Evolutionary conservation across 106 monocot genomes (phyloP).

Genomic region (Dioscorea alata): DNA sequence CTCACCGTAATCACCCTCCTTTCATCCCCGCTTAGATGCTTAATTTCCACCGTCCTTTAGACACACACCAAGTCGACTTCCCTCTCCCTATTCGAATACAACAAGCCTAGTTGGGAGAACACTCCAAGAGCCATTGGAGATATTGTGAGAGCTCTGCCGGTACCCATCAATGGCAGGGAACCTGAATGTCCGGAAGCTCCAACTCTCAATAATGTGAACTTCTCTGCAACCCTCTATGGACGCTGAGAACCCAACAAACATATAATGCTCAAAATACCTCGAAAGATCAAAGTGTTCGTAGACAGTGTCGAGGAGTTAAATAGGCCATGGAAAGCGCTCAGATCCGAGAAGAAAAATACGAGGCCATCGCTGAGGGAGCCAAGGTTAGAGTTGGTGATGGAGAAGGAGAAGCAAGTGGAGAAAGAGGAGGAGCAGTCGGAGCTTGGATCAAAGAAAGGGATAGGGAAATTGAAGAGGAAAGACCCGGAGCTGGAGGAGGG

Average conservation of each 20-base stretch:
- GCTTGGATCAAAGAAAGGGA: slow-evolving; percentile 33
- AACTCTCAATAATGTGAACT: slow-evolving; percentile 36
- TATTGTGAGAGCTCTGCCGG: not conserved
- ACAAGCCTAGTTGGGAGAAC: slow-evolving; percentile 9
- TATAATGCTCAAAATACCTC: slow-evolving; percentile 26
- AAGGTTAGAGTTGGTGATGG: slow-evolving; percentile 34
- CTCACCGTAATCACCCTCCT: too few relatives aligned
- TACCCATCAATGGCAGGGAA: not conserved
- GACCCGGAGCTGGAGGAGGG: slow-evolving; percentile 50
- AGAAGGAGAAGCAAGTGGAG: slow-evolving; percentile 71
- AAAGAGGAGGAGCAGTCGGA: slow-evolving; percentile 41
- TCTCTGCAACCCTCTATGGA: slow-evolving; percentile 57
- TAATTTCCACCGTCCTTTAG: too few relatives aligned
- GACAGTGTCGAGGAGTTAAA: slow-evolving; percentile 20
- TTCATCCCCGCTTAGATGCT: too few relatives aligned
- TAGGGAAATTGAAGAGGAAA: slow-evolving; percentile 31
- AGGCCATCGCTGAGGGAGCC: slow-evolving; percentile 41
- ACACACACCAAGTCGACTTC: too few relatives aligned
- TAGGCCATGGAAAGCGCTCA: slow-evolving; percentile 45
- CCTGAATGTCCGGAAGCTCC: slow-evolving; percentile 52
- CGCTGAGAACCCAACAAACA: slow-evolving; percentile 78
- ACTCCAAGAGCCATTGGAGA: slow-evolving; percentile 1
- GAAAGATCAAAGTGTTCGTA: slow-evolving; percentile 24
- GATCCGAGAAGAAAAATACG: slow-evolving; percentile 57
- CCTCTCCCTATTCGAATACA: slow-evolving; percentile 1